These are phyloP conservation scores for Aspergillus coremiiformis DNA, from an alignment of 495 filamentous ascomycete species.

Conservation along the genomic window DNA sequence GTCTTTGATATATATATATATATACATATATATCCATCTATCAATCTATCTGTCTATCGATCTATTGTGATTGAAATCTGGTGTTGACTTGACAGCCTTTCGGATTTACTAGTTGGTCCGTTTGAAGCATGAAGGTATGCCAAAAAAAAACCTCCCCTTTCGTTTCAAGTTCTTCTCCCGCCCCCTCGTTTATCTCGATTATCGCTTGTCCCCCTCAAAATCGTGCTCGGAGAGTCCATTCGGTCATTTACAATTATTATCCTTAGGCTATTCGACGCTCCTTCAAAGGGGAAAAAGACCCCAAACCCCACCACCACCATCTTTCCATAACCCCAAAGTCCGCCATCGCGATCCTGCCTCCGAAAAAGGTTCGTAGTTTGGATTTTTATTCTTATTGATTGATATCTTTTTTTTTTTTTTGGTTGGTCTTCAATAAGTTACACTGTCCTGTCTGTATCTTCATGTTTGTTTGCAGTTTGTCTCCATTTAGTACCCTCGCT, in stretches of 20 bases:
- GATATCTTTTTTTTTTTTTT: conserved; percentile 2
- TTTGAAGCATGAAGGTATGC: conserved; percentile 22
- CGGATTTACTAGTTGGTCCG: background rate
- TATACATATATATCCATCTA: background rate
- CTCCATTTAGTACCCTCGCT: background rate
- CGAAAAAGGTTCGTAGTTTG: conserved; percentile 78
- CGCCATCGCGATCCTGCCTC: conserved; percentile 89
- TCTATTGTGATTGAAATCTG: too few species aligned
- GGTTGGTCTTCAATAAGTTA: conserved; percentile 5
- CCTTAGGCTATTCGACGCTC: conserved; percentile 71
- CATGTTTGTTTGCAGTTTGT: conserved; percentile 1
- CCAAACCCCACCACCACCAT: conserved; percentile 64
- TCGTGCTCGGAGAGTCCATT: too few species aligned
- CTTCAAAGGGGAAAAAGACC: conserved; percentile 77
- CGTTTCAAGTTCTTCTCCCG: conserved; percentile 4
- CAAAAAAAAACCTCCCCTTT: conserved; percentile 7
- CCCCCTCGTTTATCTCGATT: conserved; percentile 18
- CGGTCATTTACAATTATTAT: conserved; percentile 8
- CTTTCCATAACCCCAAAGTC: conserved; percentile 88
- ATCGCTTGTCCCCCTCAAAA: conserved; percentile 16
- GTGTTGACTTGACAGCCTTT: background rate
- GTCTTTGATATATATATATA: background rate
- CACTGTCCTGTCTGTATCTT: conserved; percentile 3
- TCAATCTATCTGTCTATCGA: too few species aligned
- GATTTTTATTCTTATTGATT: conserved; percentile 6